These are phyloP conservation scores for Boletellus emodensis DNA, from an alignment of 768 basidiomycete genomes.

Conservation along the genomic window DNA sequence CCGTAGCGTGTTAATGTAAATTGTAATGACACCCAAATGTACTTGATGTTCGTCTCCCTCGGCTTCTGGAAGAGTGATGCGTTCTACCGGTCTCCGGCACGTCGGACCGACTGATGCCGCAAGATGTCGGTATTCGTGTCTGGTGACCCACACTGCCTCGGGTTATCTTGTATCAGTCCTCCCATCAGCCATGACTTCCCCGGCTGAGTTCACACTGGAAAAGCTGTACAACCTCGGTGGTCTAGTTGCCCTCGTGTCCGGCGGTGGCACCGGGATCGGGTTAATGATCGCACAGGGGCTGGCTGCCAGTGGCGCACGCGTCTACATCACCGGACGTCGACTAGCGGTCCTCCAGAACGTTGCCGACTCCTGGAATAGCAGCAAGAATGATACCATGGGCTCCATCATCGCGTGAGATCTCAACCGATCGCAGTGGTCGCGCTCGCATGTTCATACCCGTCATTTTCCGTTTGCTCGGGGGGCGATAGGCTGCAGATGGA, in stretches of 20 bases:
- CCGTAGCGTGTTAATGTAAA: not conserved
- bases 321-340: constrained; percentile 75
- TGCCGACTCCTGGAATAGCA: constrained; percentile 43
- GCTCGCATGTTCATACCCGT: not conserved
- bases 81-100: not conserved
- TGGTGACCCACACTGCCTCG: too few species aligned
- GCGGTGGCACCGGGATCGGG: constrained; percentile 52
- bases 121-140: not conserved
- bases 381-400: constrained; percentile 37
- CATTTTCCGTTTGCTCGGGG: not conserved
- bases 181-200: constrained; percentile 19
- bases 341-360: constrained; percentile 58
- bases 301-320: constrained; percentile 73
- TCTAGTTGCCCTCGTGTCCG: constrained; percentile 49
- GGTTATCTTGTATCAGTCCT: not conserved
- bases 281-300: constrained; percentile 69
- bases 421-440: not conserved
- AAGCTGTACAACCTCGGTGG: constrained; percentile 51
- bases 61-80: not conserved
- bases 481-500: constrained; percentile 60
- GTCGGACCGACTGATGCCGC: not conserved
- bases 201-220: constrained; percentile 19
- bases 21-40: not conserved
- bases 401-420: constrained; percentile 54
- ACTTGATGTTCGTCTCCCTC: not conserved